Conservation (phyloP, 1,139 yeast species). For the Hyphopichia burtonii region DNA sequence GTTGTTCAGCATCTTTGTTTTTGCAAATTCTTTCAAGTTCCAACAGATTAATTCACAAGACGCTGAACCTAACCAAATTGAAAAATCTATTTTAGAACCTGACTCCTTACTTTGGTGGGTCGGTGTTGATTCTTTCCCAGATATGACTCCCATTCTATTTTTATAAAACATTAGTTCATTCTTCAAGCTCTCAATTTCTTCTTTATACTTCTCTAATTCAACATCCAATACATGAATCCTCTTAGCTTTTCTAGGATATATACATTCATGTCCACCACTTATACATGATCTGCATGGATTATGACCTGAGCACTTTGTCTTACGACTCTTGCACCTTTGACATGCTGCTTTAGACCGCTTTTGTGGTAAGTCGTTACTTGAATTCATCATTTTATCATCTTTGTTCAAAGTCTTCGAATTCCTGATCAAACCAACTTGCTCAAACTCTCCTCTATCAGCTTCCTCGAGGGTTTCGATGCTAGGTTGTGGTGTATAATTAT, state of each 20-base stretch:
- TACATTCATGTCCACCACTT: constrained; percentile 15
- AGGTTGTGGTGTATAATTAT: too few species aligned
- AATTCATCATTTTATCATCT: not conserved
- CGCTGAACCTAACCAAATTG: constrained; percentile 25
- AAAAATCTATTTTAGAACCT: constrained; percentile 10
- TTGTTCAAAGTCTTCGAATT: too few species aligned
- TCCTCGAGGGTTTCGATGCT: too few species aligned
- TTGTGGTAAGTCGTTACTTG: not conserved
- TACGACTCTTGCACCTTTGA: constrained; percentile 22
- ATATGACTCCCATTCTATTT: not conserved
- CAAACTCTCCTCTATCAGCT: too few species aligned
- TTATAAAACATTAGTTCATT: constrained; percentile 8
- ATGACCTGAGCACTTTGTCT: constrained; percentile 27
- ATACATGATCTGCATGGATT: constrained; percentile 23
- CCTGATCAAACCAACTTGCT: too few species aligned
- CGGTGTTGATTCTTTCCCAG: not conserved
- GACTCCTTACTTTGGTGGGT: not conserved
- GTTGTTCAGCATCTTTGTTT: constrained; percentile 1
- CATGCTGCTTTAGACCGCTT: constrained; percentile 19
- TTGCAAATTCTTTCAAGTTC: constrained; percentile 21
- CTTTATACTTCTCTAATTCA: constrained; percentile 20
- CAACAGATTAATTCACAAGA: constrained; percentile 27
- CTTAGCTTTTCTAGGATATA: constrained; percentile 23
- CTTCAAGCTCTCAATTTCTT: constrained; percentile 13
- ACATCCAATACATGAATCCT: constrained; percentile 20